A percentile compares a stretch with the other conserved stretches of the same genome.
Evolutionary conservation across 768 basidiomycete genomes (phyloP).

Genomic region (Dacryopinax spathularia): DNA sequence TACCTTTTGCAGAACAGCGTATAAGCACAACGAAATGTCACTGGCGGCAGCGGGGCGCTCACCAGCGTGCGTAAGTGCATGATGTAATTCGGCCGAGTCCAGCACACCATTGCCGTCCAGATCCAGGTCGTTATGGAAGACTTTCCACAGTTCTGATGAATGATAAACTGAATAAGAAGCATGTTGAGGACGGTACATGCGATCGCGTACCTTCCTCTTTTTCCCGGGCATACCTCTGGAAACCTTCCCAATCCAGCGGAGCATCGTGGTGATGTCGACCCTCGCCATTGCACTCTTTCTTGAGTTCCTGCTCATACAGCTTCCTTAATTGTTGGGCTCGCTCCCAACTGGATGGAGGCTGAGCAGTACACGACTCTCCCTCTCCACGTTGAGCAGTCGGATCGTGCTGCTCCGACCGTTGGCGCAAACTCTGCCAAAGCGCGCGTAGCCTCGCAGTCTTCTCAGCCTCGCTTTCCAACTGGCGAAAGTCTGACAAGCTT

Average conservation of each 20-base stretch:
- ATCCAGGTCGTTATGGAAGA: slow-evolving; percentile 84
- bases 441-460: slow-evolving; percentile 46
- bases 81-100: slow-evolving; percentile 46
- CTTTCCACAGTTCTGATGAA: slow-evolving; percentile 65
- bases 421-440: slow-evolving; percentile 48
- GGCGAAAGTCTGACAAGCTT: slow-evolving; percentile 49
- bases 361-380: slow-evolving; percentile 13
- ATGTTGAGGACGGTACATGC: background rate
- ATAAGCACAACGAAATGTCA: background rate
- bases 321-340: slow-evolving; percentile 48
- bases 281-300: slow-evolving; percentile 24
- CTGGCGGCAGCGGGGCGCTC: slow-evolving; percentile 14
- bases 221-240: slow-evolving; percentile 56
- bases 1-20: slow-evolving; percentile 42
- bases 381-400: slow-evolving; percentile 12
- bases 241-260: slow-evolving; percentile 44
- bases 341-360: slow-evolving; percentile 32
- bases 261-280: slow-evolving; percentile 32
- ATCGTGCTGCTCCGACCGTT: slow-evolving; percentile 17
- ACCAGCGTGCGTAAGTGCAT: slow-evolving; percentile 65
- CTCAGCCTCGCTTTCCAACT: slow-evolving; percentile 45
- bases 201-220: slow-evolving; percentile 64
- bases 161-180: slow-evolving; percentile 5
- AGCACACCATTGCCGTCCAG: slow-evolving; percentile 75
- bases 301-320: slow-evolving; percentile 66